Conservation (phyloP, 2,329 filamentous ascomycete genomes). For the Clathrospora elynae region DNA sequence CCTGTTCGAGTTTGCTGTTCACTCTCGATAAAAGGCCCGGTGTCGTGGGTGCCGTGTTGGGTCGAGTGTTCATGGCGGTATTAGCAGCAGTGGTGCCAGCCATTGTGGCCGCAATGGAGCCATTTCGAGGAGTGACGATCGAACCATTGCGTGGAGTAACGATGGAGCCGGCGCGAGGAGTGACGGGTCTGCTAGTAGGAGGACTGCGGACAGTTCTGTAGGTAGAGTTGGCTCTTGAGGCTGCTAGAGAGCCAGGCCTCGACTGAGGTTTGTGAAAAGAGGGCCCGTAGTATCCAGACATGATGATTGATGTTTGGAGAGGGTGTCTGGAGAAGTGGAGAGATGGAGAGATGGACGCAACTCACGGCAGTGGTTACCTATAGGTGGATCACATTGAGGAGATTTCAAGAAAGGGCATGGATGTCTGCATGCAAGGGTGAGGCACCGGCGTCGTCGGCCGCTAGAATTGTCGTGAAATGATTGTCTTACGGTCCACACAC, state of each 20-base stretch:
- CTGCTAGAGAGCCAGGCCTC: slow-evolving; percentile 19
- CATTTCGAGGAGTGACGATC: slow-evolving; percentile 19
- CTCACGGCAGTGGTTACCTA: too few relatives aligned
- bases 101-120: slow-evolving; percentile 15
- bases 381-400: slow-evolving; percentile 1
- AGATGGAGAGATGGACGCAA: not conserved
- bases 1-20: slow-evolving; percentile 19
- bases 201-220: slow-evolving; percentile 17
- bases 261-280: slow-evolving; percentile 19
- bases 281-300: slow-evolving; percentile 27
- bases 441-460: slow-evolving; percentile 10
- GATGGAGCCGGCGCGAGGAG: slow-evolving; percentile 7
- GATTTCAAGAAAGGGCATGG: slow-evolving; percentile 4
- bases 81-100: slow-evolving; percentile 19
- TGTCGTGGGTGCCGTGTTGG: slow-evolving; percentile 14
- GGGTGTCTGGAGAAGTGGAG: slow-evolving; percentile 4
- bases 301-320: slow-evolving; percentile 3
- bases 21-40: slow-evolving; percentile 19
- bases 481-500: slow-evolving; percentile 3
- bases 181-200: slow-evolving; percentile 10
- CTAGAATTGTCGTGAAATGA: slow-evolving; percentile 6
- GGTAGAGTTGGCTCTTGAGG: slow-evolving; percentile 20
- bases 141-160: slow-evolving; percentile 22
- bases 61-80: slow-evolving; percentile 18
- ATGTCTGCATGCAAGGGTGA: slow-evolving; percentile 4